Conservation (phyloP, 2,329 filamentous ascomycete species). For the Penicillium sp. region DNA sequence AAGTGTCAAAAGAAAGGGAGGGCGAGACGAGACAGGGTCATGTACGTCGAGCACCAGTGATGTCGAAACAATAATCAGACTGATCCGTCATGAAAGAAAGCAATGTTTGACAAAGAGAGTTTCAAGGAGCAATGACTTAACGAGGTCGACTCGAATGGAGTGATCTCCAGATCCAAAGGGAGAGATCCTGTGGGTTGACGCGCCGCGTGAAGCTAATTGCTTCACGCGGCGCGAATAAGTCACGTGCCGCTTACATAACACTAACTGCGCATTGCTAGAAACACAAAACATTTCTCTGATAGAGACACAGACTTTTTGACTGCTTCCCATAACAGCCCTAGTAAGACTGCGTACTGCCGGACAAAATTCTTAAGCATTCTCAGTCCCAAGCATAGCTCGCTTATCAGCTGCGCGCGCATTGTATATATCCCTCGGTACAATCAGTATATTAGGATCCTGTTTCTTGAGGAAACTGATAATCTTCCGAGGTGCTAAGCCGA, state of each 20-base stretch:
- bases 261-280: no score
- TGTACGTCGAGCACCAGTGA: not conserved
- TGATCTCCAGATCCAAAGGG: constrained; percentile 8
- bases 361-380: no score
- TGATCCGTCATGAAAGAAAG: not conserved
- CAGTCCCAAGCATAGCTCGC: no score
- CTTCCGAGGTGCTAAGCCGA: no score
- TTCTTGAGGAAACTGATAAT: no score
- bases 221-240: constrained; percentile 23
- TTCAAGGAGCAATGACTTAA: not conserved
- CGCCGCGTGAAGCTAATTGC: constrained; percentile 23
- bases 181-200: constrained; percentile 11
- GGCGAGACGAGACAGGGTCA: not conserved
- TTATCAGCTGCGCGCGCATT: no score
- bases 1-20: not conserved
- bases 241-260: constrained; percentile 16
- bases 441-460: no score
- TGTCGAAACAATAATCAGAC: not conserved
- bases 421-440: no score
- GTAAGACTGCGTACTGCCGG: no score
- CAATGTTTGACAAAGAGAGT: not conserved
- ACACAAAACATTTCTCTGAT: not conserved
- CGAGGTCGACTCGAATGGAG: not conserved
- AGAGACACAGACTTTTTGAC: no score
- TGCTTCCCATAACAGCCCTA: no score